Conservation (phyloP, 2,329 filamentous ascomycete genomes). For the Ascochyta pisi region DNA sequence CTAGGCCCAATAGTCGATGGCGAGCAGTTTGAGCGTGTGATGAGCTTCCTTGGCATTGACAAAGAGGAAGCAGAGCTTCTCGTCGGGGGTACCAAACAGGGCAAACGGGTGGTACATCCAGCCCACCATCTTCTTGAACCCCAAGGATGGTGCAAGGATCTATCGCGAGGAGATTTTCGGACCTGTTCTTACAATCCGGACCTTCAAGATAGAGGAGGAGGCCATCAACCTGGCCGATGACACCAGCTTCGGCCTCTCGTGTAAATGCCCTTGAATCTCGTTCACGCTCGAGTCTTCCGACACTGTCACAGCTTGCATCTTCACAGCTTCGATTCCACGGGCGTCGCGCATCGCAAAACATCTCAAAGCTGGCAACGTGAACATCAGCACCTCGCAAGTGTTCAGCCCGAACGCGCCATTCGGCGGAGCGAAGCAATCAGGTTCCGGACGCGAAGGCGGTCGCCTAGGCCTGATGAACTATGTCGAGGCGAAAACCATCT, state of each 20-base stretch:
- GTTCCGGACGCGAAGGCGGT: conserved; percentile 43
- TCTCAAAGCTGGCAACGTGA: conserved; percentile 43
- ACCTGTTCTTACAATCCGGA: conserved; percentile 13
- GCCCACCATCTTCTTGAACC: conserved; percentile 45
- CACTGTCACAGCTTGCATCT: conserved; percentile 26
- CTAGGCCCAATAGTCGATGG: conserved; percentile 42
- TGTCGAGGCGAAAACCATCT: conserved; percentile 38
- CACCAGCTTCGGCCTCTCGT: conserved; percentile 25
- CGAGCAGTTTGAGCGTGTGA: conserved; percentile 37
- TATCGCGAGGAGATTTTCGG: conserved; percentile 17
- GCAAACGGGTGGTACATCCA: conserved; percentile 44
- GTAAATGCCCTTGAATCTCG: not conserved
- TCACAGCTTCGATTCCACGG: conserved; percentile 33
- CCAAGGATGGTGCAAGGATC: conserved; percentile 17
- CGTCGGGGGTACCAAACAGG: conserved; percentile 36
- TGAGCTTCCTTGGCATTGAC: conserved; percentile 39
- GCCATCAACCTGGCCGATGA: conserved; percentile 17
- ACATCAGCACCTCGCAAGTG: conserved; percentile 36
- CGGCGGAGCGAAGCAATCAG: conserved; percentile 44
- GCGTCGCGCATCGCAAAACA: conserved; percentile 39
- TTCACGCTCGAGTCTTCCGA: not conserved
- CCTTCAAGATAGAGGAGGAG: conserved; percentile 17
- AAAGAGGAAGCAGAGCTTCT: conserved; percentile 38
- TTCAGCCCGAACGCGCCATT: conserved; percentile 36
- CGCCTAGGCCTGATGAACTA: conserved; percentile 41